Evolutionary conservation across 1,139 yeast species (phyloP), one percentile per base, ranked within the genome.

Genomic region (Lodderomyces margitis): DNA sequence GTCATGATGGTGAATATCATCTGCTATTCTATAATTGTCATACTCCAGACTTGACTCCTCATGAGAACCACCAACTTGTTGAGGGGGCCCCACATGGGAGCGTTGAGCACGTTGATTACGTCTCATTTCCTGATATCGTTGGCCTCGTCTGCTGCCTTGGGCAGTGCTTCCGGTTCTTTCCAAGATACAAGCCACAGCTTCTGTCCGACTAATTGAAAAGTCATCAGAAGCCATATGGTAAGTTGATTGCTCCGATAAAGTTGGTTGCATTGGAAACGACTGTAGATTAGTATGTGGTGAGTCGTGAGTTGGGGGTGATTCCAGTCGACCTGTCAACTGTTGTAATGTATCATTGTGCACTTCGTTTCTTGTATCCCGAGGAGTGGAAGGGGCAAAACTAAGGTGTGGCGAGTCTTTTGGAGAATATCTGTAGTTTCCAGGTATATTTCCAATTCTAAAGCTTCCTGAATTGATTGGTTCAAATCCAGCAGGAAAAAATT

Each of bases 171-270:
- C 47, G 3, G 48, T 41, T 28, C 48, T 25, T 34, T 47, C 49
- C 28, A 47, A 44, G n/a, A 44, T 47, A 21, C 47, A 39, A 4
- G 49, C 47, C 4, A 42, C 44, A 7, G 44, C 47, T 32, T 46
- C 44, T 9, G 39, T 30, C 34, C 38, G 25, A 5, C 35, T 34
- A 21, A 37, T 21, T 10, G 27, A 23, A 16, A 19, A 30, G 3
- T 28, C 36, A 14, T 37, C 36, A 5, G 32, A 15, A 15, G 32
- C 19, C 19, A 15, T 14, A 12, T 15, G 32, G 19, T 28, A 14
- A 3, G 32, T 28, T 8, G 32, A 28, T 15, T 28, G 17, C 15
- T 28, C 19, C 11, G 32, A 28, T 8, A 19, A 14, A 15, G 32
- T 28, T 7, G 19, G 32, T n/a, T 28, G 32, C 32, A 28, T 28